phyloP scores from a whole-genome alignment of 345 rosid genomes.

The Salix purpurea region DNA sequence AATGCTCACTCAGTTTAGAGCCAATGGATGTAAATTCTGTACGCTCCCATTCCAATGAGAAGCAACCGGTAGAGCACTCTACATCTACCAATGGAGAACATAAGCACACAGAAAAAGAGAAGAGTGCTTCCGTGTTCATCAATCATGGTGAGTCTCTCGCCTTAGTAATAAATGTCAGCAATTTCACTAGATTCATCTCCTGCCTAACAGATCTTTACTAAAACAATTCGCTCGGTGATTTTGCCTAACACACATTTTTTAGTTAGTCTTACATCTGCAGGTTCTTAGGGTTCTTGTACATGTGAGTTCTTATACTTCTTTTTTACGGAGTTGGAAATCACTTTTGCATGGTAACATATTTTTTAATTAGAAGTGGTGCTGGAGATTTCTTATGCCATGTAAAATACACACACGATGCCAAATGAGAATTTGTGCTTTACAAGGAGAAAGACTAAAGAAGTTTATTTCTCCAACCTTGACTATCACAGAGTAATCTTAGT shows the following conservation, averaged over 20 bases:
- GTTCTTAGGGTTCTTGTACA: background rate
- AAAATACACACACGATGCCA: background rate
- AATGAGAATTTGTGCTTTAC: background rate
- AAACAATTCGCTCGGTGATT: background rate
- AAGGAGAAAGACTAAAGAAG: background rate
- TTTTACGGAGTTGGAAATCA: no score
- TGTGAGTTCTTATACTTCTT: no score
- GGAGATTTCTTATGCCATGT: background rate
- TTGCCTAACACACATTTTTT: background rate
- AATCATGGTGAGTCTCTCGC: slow-evolving; percentile 41
- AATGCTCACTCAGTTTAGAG: slow-evolving; percentile 32
- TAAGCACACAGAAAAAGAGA: slow-evolving; percentile 31
- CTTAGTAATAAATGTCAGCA: background rate
- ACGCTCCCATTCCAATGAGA: slow-evolving; percentile 38
- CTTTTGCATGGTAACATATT: background rate
- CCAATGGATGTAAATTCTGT: slow-evolving; percentile 29
- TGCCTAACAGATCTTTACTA: background rate
- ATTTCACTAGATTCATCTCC: background rate
- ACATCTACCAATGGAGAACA: slow-evolving; percentile 27
- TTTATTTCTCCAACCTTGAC: background rate
- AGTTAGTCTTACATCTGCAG: background rate
- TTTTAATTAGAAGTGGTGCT: background rate
- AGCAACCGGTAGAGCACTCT: slow-evolving; percentile 25
- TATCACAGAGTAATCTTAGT: background rate
- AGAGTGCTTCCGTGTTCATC: slow-evolving; percentile 28